These are phyloP conservation scores for Ceratocystis papillata DNA, from an alignment of 2,329 filamentous ascomycete species.

Conservation along the genomic window DNA sequence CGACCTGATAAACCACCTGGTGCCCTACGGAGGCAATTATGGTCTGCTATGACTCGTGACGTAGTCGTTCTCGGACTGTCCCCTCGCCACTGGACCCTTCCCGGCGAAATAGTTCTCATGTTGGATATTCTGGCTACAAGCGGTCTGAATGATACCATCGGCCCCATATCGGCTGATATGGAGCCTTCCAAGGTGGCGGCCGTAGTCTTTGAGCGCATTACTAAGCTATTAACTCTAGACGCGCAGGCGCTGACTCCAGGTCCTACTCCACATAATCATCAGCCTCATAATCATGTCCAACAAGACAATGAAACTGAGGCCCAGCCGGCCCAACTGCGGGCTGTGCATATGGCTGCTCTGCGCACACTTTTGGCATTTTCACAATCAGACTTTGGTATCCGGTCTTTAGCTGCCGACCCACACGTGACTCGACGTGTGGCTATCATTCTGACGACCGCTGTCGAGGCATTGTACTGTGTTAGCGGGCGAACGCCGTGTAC, in stretches of 20 bases:
- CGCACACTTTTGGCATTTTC: slow-evolving; percentile 51
- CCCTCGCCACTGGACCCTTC: slow-evolving; percentile 46
- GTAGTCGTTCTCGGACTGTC: slow-evolving; percentile 58
- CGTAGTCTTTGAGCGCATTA: slow-evolving; percentile 51
- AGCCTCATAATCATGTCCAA: slow-evolving; percentile 27
- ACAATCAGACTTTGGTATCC: slow-evolving; percentile 49
- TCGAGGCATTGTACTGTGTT: slow-evolving; percentile 60
- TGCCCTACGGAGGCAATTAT: slow-evolving; percentile 42
- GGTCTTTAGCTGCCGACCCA: slow-evolving; percentile 56
- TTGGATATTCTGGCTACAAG: slow-evolving; percentile 58
- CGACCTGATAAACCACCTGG: slow-evolving; percentile 28
- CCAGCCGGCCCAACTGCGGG: slow-evolving; percentile 33
- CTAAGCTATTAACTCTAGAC: slow-evolving; percentile 44
- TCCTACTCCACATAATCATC: slow-evolving; percentile 40
- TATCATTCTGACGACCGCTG: slow-evolving; percentile 50
- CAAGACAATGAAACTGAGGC: neutral
- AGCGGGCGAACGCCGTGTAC: slow-evolving; percentile 1
- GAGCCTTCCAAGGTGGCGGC: slow-evolving; percentile 37
- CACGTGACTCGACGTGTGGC: slow-evolving; percentile 65
- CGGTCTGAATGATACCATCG: slow-evolving; percentile 51
- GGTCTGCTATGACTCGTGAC: slow-evolving; percentile 55
- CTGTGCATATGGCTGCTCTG: slow-evolving; percentile 39
- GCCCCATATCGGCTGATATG: slow-evolving; percentile 46
- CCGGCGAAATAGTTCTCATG: slow-evolving; percentile 52
- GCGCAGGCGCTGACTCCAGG: slow-evolving; percentile 24